Conservation (phyloP, 768 basidiomycete species). For the Suillus hirtellus region DNA sequence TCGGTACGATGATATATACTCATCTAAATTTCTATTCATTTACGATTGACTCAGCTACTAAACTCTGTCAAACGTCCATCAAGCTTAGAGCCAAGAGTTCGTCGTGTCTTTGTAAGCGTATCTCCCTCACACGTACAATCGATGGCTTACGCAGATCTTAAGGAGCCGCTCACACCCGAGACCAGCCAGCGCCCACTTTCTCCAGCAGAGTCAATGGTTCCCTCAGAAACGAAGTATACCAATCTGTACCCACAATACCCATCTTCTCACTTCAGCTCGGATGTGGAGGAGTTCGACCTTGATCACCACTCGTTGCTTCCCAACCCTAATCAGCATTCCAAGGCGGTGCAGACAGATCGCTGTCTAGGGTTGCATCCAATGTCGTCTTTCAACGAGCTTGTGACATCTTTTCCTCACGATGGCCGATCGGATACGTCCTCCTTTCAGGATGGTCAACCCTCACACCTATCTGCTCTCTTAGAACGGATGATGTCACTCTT, state of each 20-base stretch:
- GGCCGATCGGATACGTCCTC: slow-evolving; percentile 78
- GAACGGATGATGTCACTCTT: slow-evolving; percentile 68
- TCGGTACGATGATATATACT: slow-evolving; percentile 39
- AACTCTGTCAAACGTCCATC: slow-evolving; percentile 31
- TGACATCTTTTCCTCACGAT: slow-evolving; percentile 53
- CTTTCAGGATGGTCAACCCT: slow-evolving; percentile 51
- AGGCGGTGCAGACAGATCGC: slow-evolving; percentile 69
- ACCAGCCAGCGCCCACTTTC: slow-evolving; percentile 44
- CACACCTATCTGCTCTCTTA: slow-evolving; percentile 52
- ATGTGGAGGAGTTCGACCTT: slow-evolving; percentile 45
- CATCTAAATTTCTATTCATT: slow-evolving; percentile 27
- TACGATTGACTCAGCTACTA: slow-evolving; percentile 26
- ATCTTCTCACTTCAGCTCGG: slow-evolving; percentile 34
- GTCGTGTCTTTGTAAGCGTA: slow-evolving; percentile 35
- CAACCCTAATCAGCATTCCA: slow-evolving; percentile 52
- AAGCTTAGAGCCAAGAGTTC: slow-evolving; percentile 36
- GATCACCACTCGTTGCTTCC: slow-evolving; percentile 29
- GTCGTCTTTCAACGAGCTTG: slow-evolving; percentile 36
- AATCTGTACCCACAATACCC: slow-evolving; percentile 28
- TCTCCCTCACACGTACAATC: too few relatives aligned
- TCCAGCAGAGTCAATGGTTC: slow-evolving; percentile 36
- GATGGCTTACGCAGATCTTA: background rate
- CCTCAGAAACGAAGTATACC: slow-evolving; percentile 28
- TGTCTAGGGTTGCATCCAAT: slow-evolving; percentile 31
- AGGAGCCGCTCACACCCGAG: slow-evolving; percentile 51